Evolutionary conservation across 75 land plant genomes (phyloP).

Genomic region (Cupressus sempervirens): DNA sequence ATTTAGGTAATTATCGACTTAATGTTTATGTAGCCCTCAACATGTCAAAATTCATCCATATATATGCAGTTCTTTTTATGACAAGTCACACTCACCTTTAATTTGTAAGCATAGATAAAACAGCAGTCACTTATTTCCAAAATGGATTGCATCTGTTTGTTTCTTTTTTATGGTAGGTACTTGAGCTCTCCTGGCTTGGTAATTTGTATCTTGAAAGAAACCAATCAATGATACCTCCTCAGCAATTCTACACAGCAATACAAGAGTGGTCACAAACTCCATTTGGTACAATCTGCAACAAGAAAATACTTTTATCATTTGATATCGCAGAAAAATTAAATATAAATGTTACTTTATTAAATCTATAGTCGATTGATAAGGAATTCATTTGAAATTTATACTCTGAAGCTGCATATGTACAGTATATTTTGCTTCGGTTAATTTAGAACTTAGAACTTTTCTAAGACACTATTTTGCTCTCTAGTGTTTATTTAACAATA

Average conservation of each 20-base stretch:
- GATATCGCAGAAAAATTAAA: neutral
- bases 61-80: neutral
- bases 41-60: neutral
- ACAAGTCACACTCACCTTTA: neutral
- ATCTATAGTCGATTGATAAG: neutral
- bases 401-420: neutral
- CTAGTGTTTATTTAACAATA: neutral
- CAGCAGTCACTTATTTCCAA: neutral
- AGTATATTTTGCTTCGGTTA: neutral
- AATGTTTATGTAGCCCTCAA: neutral
- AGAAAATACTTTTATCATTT: neutral
- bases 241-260: conserved; percentile 14
- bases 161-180: conserved; percentile 18
- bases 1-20: neutral
- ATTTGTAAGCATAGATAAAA: neutral
- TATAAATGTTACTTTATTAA: neutral
- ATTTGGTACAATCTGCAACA: conserved; percentile 17
- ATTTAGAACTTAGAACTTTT: neutral
- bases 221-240: conserved; percentile 13
- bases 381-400: neutral
- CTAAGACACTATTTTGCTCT: neutral
- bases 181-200: conserved; percentile 29
- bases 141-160: neutral
- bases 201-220: conserved; percentile 23
- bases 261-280: conserved; percentile 33